A percentile compares a stretch with the other conserved stretches of the same genome.
These are phyloP conservation scores for Fusarium piperis DNA, from an alignment of 2,329 filamentous ascomycete species.

Conservation along the genomic window DNA sequence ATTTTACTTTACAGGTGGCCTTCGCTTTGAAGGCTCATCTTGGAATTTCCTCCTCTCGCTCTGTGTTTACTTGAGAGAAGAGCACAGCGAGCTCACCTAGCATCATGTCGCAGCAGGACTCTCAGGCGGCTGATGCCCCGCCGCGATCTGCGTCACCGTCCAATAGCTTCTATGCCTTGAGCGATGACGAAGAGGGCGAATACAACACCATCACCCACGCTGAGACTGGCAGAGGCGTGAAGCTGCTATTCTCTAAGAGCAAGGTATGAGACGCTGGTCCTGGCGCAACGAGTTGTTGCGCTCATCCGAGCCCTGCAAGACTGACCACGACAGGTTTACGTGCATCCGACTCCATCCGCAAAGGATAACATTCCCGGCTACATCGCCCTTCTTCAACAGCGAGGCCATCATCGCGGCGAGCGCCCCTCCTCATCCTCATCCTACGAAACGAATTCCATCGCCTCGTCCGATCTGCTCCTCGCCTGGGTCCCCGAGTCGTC, in stretches of 20 bases:
- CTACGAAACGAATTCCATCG: constrained; percentile 52
- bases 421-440: constrained; percentile 49
- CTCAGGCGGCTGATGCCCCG: constrained; percentile 36
- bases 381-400: constrained; percentile 92
- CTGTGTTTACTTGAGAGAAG: not conserved
- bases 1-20: not conserved
- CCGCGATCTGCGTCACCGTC: constrained; percentile 72
- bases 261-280: constrained; percentile 67
- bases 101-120: constrained; percentile 38
- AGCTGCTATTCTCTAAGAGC: constrained; percentile 95
- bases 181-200: constrained; percentile 93
- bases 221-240: constrained; percentile 82
- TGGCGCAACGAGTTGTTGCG: not conserved
- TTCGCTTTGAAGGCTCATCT: not conserved
- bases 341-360: constrained; percentile 90
- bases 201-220: constrained; percentile 93
- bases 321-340: constrained; percentile 75
- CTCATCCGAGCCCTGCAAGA: not conserved
- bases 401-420: constrained; percentile 59
- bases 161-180: constrained; percentile 93
- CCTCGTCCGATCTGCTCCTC: constrained; percentile 80
- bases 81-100: not conserved
- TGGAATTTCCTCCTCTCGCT: not conserved
- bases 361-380: constrained; percentile 97
- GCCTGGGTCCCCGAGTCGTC: constrained; percentile 94